These are phyloP conservation scores for Solanum pennellii DNA, from an alignment of 257 asterid species.

Conservation along the genomic window DNA sequence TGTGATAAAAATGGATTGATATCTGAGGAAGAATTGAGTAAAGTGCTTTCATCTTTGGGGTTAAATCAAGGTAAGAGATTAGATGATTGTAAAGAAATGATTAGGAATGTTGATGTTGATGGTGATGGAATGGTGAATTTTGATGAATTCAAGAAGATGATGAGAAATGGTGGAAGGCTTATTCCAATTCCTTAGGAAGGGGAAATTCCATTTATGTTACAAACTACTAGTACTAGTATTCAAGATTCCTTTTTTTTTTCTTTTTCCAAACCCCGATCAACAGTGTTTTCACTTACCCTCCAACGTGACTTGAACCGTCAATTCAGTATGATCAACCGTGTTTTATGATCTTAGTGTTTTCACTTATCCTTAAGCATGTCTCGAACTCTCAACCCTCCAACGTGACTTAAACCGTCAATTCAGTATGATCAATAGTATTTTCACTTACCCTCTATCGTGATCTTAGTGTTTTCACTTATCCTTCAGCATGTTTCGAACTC, in stretches of 20 bases:
- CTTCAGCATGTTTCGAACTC: not conserved
- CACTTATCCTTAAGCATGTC: too few species aligned
- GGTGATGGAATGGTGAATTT: slow-evolving; percentile 88
- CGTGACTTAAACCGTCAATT: too few species aligned
- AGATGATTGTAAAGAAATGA: slow-evolving; percentile 73
- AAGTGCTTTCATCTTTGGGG: slow-evolving; percentile 58
- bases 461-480: not conserved
- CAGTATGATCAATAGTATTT: not conserved
- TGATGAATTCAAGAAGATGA: slow-evolving; percentile 72
- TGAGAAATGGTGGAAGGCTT: slow-evolving; percentile 41
- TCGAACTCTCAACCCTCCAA: too few species aligned
- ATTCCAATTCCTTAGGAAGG: slow-evolving; percentile 8
- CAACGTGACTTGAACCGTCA: too few species aligned
- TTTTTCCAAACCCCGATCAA: too few species aligned
- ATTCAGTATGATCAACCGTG: too few species aligned
- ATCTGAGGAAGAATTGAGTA: slow-evolving; percentile 59
- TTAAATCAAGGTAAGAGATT: slow-evolving; percentile 46
- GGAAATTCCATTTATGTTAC: not conserved
- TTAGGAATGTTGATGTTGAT: slow-evolving; percentile 60
- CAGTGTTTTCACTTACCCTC: too few species aligned
- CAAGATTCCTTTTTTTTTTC: too few species aligned
- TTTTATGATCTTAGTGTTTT: too few species aligned
- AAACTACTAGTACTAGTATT: too few species aligned
- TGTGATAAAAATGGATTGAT: slow-evolving; percentile 65
- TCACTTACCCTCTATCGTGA: not conserved